Evolutionary conservation across 2,329 filamentous ascomycete genomes (phyloP).

Genomic region (Hymenoscyphus infarciens): DNA sequence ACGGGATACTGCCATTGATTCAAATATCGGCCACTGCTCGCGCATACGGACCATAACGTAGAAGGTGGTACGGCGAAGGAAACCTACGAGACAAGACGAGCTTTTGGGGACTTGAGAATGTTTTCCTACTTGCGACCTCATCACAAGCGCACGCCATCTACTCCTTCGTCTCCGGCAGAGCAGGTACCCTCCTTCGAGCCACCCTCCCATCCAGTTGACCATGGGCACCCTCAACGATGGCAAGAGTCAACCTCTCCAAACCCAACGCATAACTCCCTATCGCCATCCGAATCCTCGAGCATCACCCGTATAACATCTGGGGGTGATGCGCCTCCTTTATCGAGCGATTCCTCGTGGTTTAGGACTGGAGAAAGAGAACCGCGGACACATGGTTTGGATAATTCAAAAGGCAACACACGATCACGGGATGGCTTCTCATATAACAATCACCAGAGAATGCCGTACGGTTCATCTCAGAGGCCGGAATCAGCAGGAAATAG

Average conservation of each 20-base stretch:
- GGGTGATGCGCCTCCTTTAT: conserved; percentile 15
- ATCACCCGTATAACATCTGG: conserved; percentile 38
- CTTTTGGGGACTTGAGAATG: conserved; percentile 21
- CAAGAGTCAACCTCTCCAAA: conserved; percentile 25
- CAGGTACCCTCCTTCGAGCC: conserved; percentile 31
- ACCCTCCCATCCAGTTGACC: conserved; percentile 25
- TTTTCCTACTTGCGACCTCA: conserved; percentile 37
- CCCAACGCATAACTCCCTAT: conserved; percentile 12
- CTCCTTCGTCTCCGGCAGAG: conserved; percentile 33
- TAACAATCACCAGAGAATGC: conserved; percentile 25
- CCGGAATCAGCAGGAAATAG: conserved; percentile 30
- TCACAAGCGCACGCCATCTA: conserved; percentile 33
- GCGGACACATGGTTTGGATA: conserved; percentile 18
- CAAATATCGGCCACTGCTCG: neutral
- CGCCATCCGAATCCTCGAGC: conserved; percentile 41
- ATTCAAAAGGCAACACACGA: conserved; percentile 16
- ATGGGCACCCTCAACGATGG: conserved; percentile 30
- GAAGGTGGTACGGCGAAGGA: neutral
- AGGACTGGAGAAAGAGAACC: conserved; percentile 18
- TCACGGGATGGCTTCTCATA: conserved; percentile 21
- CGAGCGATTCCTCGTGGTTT: conserved; percentile 11
- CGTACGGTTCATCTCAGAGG: conserved; percentile 21
- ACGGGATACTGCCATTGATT: neutral
- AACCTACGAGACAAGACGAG: neutral
- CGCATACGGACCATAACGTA: neutral